Conservation (phyloP, 352 stramenopile genomes). For the Globisporangium acanthophoron region DNA sequence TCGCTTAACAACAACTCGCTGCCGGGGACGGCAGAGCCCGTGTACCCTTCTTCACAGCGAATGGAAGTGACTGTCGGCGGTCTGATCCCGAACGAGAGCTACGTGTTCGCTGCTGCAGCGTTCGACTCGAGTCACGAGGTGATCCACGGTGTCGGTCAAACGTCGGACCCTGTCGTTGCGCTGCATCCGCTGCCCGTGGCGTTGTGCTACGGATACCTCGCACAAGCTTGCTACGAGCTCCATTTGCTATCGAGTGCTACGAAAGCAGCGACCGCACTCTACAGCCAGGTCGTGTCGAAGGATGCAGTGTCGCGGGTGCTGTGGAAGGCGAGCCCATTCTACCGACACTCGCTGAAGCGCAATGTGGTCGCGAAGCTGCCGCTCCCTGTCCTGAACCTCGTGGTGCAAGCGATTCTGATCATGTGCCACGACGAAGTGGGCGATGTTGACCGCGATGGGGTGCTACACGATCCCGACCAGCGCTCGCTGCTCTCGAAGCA, state of each 20-base stretch:
- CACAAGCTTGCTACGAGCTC: slow-evolving; percentile 37
- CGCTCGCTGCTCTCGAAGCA: slow-evolving; percentile 26
- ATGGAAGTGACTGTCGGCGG: slow-evolving; percentile 38
- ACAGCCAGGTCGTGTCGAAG: slow-evolving; percentile 39
- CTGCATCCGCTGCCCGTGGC: slow-evolving; percentile 59
- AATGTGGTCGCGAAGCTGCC: slow-evolving; percentile 41
- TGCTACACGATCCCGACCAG: slow-evolving; percentile 25
- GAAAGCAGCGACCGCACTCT: slow-evolving; percentile 40
- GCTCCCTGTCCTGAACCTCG: slow-evolving; percentile 43
- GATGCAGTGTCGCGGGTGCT: slow-evolving; percentile 16
- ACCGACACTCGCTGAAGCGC: slow-evolving; percentile 48
- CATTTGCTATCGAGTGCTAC: slow-evolving; percentile 22
- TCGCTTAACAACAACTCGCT: slow-evolving; percentile 69
- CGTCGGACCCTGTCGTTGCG: slow-evolving; percentile 48
- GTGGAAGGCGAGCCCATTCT: slow-evolving; percentile 61
- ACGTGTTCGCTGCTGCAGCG: slow-evolving; percentile 79
- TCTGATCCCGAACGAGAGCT: slow-evolving; percentile 63
- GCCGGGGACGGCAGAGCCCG: slow-evolving; percentile 46
- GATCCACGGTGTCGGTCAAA: slow-evolving; percentile 66
- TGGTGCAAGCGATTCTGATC: slow-evolving; percentile 46
- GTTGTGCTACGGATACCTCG: slow-evolving; percentile 72
- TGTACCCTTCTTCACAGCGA: slow-evolving; percentile 19
- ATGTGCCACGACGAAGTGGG: slow-evolving; percentile 45
- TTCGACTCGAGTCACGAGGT: slow-evolving; percentile 60
- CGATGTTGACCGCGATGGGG: slow-evolving; percentile 35